Conservation (phyloP, 2,329 filamentous ascomycete species). For the Ascochyta koolunga region DNA sequence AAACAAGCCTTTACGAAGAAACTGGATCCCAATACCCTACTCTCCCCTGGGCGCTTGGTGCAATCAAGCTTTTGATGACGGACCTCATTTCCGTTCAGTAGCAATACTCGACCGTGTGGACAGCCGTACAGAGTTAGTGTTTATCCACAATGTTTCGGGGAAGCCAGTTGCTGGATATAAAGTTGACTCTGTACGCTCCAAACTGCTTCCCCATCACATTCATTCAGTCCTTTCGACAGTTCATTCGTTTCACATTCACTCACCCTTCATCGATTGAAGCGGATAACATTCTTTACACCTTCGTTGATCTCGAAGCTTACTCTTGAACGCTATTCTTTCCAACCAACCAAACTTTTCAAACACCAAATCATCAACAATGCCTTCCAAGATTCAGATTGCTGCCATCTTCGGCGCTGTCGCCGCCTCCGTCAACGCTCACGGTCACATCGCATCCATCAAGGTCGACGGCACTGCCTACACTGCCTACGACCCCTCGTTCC, state of each 20-base stretch:
- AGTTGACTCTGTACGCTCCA: conserved; percentile 7
- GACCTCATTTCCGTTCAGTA: conserved; percentile 16
- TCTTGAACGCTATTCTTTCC: conserved; percentile 17
- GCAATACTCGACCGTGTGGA: conserved; percentile 11
- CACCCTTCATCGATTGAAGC: conserved; percentile 38
- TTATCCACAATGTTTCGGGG: conserved; percentile 10
- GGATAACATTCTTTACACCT: conserved; percentile 29
- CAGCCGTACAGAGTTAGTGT: conserved; percentile 14
- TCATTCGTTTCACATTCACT: conserved; percentile 33
- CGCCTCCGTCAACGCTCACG: conserved; percentile 53
- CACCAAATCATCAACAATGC: conserved; percentile 28
- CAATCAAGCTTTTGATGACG: conserved; percentile 20
- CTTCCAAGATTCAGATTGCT: conserved; percentile 38
- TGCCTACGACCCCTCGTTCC: conserved; percentile 50
- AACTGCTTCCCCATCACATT: conserved; percentile 20
- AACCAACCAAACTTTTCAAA: conserved; percentile 7
- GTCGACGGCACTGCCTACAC: conserved; percentile 55
- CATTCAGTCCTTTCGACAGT: conserved; percentile 31
- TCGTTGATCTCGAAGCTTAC: conserved; percentile 37
- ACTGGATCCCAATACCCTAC: conserved; percentile 1
- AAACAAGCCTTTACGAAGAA: conserved; percentile 20
- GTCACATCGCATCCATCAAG: conserved; percentile 51
- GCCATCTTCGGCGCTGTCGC: conserved; percentile 42
- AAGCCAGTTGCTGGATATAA: conserved; percentile 22
- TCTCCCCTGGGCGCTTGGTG: conserved; percentile 9